A percentile compares a stretch with the other conserved stretches of the same genome.
These are phyloP conservation scores for Atkinsonella texensis DNA, from an alignment of 2,329 filamentous ascomycete species.

Conservation along the genomic window DNA sequence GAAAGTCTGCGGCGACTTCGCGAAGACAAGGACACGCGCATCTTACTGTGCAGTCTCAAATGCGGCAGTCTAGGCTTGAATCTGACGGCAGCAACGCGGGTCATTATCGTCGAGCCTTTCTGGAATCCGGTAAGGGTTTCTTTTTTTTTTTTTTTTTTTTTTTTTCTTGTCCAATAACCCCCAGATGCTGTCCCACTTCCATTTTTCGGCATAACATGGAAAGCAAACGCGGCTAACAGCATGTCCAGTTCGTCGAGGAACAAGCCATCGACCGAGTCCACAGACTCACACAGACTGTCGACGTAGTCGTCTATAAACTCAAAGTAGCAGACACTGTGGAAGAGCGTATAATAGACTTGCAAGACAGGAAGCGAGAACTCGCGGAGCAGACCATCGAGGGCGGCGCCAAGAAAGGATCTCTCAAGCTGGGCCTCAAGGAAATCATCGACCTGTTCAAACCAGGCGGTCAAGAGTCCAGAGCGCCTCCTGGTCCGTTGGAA, in stretches of 20 bases:
- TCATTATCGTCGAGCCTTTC: slow-evolving; percentile 93
- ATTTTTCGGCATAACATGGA: too few relatives aligned
- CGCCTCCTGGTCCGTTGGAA: slow-evolving; percentile 4
- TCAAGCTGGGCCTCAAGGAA: slow-evolving; percentile 85
- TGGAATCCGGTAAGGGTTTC: slow-evolving; percentile 71
- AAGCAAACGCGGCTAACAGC: background rate
- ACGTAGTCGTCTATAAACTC: slow-evolving; percentile 91
- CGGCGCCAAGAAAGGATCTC: slow-evolving; percentile 56
- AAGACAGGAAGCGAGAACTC: slow-evolving; percentile 84
- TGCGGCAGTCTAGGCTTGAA: slow-evolving; percentile 91
- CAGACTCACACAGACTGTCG: slow-evolving; percentile 90
- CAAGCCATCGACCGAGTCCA: slow-evolving; percentile 98
- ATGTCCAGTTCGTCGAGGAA: slow-evolving; percentile 75
- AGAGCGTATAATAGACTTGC: slow-evolving; percentile 85
- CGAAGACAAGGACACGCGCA: slow-evolving; percentile 60
- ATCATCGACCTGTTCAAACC: slow-evolving; percentile 82
- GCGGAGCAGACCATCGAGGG: slow-evolving; percentile 88
- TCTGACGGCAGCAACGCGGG: slow-evolving; percentile 81
- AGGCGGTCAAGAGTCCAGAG: slow-evolving; percentile 27
- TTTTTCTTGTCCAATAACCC: background rate
- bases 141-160: background rate
- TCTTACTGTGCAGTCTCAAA: slow-evolving; percentile 86
- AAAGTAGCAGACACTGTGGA: slow-evolving; percentile 81
- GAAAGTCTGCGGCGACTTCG: slow-evolving; percentile 69
- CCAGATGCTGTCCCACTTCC: background rate